Evolutionary conservation across 495 filamentous ascomycete genomes (phyloP), one percentile per base, ranked within the genome.

Genomic region (Penicillium diatomitis): DNA sequence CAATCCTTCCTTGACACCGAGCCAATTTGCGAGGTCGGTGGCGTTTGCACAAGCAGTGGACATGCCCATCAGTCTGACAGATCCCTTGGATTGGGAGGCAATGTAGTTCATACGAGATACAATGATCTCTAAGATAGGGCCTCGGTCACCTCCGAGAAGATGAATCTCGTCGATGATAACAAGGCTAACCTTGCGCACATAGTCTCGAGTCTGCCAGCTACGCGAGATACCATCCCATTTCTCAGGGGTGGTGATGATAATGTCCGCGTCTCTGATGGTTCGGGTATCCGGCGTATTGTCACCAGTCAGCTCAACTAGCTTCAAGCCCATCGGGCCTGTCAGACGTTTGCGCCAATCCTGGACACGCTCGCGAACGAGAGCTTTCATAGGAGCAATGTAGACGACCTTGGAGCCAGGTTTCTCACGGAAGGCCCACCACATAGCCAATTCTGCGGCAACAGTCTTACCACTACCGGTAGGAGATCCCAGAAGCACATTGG

Each of bases 161-260:
- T 99, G 92, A 49, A 99, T 97, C 69, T 99, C 92, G 65, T 99
- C 92, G 59, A 99, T 97, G 58, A 99, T 95, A 38, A 99, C 94
- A 33, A 97, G 73, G 50, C 88, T 88, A 38, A 99, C 94, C 70
- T 96, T 86, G 38, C 86, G 84, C 28, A 99, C 92, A 62, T 97
- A 99, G 40, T 86, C 83, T 76, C 92, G 82, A 3, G 90, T 97
- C 63, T 96, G 89, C 92, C 92, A 99, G 61, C 86, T 90, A 78
- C 92, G 86, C 46, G 87, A 92, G 62, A 99, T 97, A 80, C 94
- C 94, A 63, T 99, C 92, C 92, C 92, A 99, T 63, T 99, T 99
- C 65, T 99, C 92, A 29, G 92, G 92, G 0, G 92, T 99, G 2
- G 92, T 99, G 54, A 99, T 87, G 51, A 99, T 99, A 63, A 99